These are phyloP conservation scores for Pelargonium cotyledonis DNA, from an alignment of 441 rosid species.

Conservation along the genomic window DNA sequence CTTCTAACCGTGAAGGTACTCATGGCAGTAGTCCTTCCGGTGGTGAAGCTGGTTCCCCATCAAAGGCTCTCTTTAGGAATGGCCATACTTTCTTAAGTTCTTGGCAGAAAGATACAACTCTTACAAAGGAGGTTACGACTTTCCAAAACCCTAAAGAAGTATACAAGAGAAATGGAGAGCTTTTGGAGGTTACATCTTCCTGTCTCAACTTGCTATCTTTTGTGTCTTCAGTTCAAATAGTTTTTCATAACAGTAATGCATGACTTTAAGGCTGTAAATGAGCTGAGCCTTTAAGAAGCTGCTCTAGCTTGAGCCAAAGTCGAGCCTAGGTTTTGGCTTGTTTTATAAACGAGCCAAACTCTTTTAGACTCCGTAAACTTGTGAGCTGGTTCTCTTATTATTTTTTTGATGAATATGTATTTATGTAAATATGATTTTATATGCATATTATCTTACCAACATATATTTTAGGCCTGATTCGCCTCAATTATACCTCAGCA, in stretches of 20 bases:
- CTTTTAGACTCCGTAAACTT: no score
- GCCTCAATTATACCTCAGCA: not conserved
- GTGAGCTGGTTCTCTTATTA: no score
- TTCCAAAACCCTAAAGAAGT: conserved; percentile 66
- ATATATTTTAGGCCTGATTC: no score
- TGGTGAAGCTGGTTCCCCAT: conserved; percentile 36
- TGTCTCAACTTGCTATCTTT: conserved; percentile 14
- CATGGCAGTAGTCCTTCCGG: conserved; percentile 27
- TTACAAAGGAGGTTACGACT: conserved; percentile 37
- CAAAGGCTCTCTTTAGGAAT: conserved; percentile 35
- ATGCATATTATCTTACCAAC: no score
- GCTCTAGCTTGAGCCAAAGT: no score
- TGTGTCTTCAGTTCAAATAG: conserved; percentile 18
- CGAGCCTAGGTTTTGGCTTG: no score
- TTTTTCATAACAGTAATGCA: conserved; percentile 12
- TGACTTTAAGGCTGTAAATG: not conserved
- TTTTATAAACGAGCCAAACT: no score
- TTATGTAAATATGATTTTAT: no score
- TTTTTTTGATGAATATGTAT: no score
- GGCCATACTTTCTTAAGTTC: conserved; percentile 40
- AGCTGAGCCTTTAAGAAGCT: no score
- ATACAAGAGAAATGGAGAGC: conserved; percentile 80
- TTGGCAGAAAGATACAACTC: conserved; percentile 45
- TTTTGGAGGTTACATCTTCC: conserved; percentile 59
- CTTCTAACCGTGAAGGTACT: conserved; percentile 35